Evolutionary conservation across 495 filamentous ascomycete species (phyloP).

Genomic region (Daldinia grandis): DNA sequence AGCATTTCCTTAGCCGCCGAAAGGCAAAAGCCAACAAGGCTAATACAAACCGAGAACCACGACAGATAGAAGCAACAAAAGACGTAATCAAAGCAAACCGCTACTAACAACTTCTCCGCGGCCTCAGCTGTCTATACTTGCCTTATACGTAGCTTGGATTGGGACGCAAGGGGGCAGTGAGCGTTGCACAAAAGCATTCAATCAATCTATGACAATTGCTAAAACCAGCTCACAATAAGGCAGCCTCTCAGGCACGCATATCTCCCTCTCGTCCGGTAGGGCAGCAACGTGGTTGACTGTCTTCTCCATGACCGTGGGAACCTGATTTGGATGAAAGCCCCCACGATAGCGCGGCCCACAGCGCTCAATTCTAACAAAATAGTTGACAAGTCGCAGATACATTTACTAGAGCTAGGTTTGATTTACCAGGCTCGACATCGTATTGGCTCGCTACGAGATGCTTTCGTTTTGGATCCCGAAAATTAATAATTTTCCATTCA

Average conservation of each 20-base stretch:
- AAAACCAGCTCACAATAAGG: slow-evolving; percentile 14
- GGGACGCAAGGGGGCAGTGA: slow-evolving; percentile 15
- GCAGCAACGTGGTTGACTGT: slow-evolving; percentile 30
- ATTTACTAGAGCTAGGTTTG: background rate
- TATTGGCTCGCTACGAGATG: slow-evolving; percentile 30
- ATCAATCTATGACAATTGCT: slow-evolving; percentile 22
- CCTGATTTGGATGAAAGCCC: slow-evolving; percentile 22
- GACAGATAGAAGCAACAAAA: background rate
- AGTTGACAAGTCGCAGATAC: slow-evolving; percentile 14
- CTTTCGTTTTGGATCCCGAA: slow-evolving; percentile 14
- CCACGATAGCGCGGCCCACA: slow-evolving; percentile 1
- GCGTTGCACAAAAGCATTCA: slow-evolving; percentile 22
- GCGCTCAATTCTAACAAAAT: slow-evolving; percentile 12
- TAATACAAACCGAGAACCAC: background rate
- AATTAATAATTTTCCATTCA: slow-evolving; percentile 29
- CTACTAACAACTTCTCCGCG: slow-evolving; percentile 3
- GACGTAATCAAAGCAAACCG: slow-evolving; percentile 6
- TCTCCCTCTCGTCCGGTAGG: slow-evolving; percentile 38
- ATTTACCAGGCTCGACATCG: slow-evolving; percentile 4
- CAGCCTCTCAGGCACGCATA: slow-evolving; percentile 13
- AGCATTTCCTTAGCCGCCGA: background rate
- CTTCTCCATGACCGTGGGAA: slow-evolving; percentile 14
- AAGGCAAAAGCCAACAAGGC: background rate
- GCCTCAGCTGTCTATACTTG: slow-evolving; percentile 3
- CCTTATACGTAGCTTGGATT: slow-evolving; percentile 8